A percentile compares a stretch with the other conserved stretches of the same genome.
Conservation (phyloP, 306 rosid genomes). For the Cicer judaicum region DNA sequence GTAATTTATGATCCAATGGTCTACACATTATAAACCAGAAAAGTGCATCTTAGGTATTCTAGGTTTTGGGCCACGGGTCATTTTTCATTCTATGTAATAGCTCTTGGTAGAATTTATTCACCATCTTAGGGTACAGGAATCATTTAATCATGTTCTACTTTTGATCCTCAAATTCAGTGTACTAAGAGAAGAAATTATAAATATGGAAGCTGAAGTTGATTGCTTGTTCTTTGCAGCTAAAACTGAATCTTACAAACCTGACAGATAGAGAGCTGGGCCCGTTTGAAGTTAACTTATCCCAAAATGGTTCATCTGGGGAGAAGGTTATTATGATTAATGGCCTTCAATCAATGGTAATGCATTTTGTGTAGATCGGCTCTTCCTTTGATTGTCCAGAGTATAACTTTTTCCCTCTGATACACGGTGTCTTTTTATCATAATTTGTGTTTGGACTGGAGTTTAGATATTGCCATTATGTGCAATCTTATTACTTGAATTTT, state of each 20-base stretch:
- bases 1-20: conserved; percentile 53
- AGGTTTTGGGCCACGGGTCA: not conserved
- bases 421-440: conserved; percentile 29
- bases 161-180: conserved; percentile 12
- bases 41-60: conserved; percentile 39
- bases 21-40: conserved; percentile 29
- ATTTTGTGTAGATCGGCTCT: conserved; percentile 36
- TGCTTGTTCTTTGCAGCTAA: conserved; percentile 66
- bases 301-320: conserved; percentile 60
- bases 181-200: not conserved
- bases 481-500: conserved; percentile 24
- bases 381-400: conserved; percentile 29
- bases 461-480: conserved; percentile 43
- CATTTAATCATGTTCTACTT: conserved; percentile 34
- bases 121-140: conserved; percentile 28
- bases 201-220: conserved; percentile 47
- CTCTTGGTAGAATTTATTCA: conserved; percentile 39
- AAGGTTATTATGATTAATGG: conserved; percentile 76
- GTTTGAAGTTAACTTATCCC: conserved; percentile 75
- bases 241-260: conserved; percentile 69
- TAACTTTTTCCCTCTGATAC: conserved; percentile 15
- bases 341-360: conserved; percentile 80
- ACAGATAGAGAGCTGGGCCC: conserved; percentile 88
- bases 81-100: conserved; percentile 33
- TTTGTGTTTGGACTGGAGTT: conserved; percentile 37